Evolutionary conservation across 129 eudicot genomes (phyloP), one percentile per base, ranked within the genome.

Genomic region (Saposhnikovia divaricata): DNA sequence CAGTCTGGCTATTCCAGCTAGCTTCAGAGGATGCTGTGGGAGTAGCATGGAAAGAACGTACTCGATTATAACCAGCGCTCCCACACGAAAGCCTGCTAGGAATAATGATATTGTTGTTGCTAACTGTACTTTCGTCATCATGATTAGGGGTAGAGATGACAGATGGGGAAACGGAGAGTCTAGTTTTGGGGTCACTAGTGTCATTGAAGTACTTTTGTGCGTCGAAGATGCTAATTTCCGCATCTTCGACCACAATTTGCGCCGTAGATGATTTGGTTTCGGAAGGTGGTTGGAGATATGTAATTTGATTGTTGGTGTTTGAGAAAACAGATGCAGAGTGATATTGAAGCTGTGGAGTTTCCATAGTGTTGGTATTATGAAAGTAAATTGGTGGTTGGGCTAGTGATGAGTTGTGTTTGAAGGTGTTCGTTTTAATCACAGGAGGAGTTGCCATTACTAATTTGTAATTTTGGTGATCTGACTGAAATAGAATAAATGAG

Each of bases 1-100:
- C 93, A 0, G 89, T 83, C 78, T 86, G 90, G 87, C 93, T 89
- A 61, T 89, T 89, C 93, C 93, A 87, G 79, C 90, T 87, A 14
- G 90, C 93, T 72, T 89, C 93, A 1, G 93, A 89, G 1, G 93
- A 89, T 23, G 89, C 93, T 3, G 93, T 87, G 0, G 93, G 93
- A 23, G 93, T 89, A 3, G 89, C 87, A n/a, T 81, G 87, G 59
- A 87, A 89, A 14, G 93, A 89, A n/a, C 85, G 80, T 2, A 86
- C 83, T 16, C 85, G 63, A 39, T 75, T 80, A 45, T 79, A 81
- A 4, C 85, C 86, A 19, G 77, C 82, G 3, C 83, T 68, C 9
- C 73, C 73, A 6, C 73, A 68, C 23, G 73, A 68, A 5, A 68
- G 42, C 40, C 43, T 68, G 73, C 90, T 79, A 31, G 88, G 77